Evolutionary conservation across 495 filamentous ascomycete genomes (phyloP).

Genomic region (Entonaema liquescens): DNA sequence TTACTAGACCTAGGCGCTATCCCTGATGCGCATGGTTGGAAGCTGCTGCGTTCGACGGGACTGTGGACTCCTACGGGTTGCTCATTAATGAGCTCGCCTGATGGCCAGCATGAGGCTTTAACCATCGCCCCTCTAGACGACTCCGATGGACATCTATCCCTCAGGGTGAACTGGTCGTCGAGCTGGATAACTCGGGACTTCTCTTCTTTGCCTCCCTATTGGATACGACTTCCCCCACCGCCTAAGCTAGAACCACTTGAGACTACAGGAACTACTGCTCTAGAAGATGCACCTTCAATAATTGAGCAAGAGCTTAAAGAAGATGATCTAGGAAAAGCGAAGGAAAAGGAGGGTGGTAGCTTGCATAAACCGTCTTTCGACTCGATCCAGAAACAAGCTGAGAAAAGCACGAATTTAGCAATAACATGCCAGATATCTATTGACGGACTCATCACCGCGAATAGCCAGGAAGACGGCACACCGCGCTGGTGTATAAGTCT

Average conservation of each 20-base stretch:
- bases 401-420: conserved; percentile 32
- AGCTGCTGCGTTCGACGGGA: conserved; percentile 64
- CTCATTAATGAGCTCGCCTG: conserved; percentile 63
- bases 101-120: conserved; percentile 59
- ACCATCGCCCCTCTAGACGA: conserved; percentile 67
- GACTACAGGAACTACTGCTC: conserved; percentile 6
- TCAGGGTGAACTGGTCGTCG: conserved; percentile 63
- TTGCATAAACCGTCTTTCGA: conserved; percentile 49
- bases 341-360: conserved; percentile 27
- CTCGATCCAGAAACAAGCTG: conserved; percentile 42
- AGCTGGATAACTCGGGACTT: conserved; percentile 65
- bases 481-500: conserved; percentile 38
- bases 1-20: conserved; percentile 70
- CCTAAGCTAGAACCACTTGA: conserved; percentile 17
- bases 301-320: neutral
- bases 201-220: conserved; percentile 67
- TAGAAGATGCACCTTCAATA: neutral
- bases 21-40: conserved; percentile 66
- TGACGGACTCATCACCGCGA: conserved; percentile 52
- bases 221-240: conserved; percentile 61
- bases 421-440: conserved; percentile 58
- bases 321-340: conserved; percentile 17
- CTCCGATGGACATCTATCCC: conserved; percentile 68
- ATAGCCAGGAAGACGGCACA: conserved; percentile 46
- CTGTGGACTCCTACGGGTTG: conserved; percentile 72